Percentiles rank a stretch among this genome's conserved stretches.
Evolutionary conservation across 805 yeast species (phyloP).

Genomic region (Tetrapisispora taiwanensis): DNA sequence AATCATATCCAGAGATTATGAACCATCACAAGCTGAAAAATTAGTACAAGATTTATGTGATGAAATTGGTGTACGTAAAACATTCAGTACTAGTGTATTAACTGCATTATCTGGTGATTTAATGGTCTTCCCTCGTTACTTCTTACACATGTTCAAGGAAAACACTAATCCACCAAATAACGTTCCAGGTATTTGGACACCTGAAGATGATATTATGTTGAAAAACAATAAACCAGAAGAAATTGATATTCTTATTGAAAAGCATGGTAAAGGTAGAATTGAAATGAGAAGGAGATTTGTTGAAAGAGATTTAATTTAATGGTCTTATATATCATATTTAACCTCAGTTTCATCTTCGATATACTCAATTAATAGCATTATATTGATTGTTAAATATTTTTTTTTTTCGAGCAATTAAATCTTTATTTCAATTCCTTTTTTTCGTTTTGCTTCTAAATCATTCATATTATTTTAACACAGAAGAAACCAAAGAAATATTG

Average conservation of each 20-base stretch:
- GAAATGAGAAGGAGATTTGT: constrained; percentile 34
- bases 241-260: constrained; percentile 25
- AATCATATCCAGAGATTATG: constrained; percentile 33
- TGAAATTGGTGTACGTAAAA: constrained; percentile 35
- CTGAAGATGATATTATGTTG: constrained; percentile 34
- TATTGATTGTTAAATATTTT: too few relatives aligned
- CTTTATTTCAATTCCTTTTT: too few relatives aligned
- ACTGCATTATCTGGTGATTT: constrained; percentile 38
- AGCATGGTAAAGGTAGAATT: constrained; percentile 35
- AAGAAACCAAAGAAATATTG: too few relatives aligned
- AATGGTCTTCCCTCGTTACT: constrained; percentile 33
- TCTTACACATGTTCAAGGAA: constrained; percentile 32
- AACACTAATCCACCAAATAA: constrained; percentile 35
- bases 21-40: constrained; percentile 35
- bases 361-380: too few relatives aligned
- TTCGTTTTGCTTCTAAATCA: too few relatives aligned
- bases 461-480: too few relatives aligned
- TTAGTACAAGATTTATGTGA: constrained; percentile 32
- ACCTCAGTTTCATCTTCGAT: too few relatives aligned
- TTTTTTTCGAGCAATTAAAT: too few relatives aligned
- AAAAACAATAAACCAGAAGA: constrained; percentile 29
- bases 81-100: constrained; percentile 34
- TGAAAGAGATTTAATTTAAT: constrained; percentile 26
- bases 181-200: constrained; percentile 39
- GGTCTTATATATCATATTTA: too few relatives aligned